phyloP scores from a whole-genome alignment of 2,329 filamentous ascomycete species.

The Ambrosiella xylebori region DNA sequence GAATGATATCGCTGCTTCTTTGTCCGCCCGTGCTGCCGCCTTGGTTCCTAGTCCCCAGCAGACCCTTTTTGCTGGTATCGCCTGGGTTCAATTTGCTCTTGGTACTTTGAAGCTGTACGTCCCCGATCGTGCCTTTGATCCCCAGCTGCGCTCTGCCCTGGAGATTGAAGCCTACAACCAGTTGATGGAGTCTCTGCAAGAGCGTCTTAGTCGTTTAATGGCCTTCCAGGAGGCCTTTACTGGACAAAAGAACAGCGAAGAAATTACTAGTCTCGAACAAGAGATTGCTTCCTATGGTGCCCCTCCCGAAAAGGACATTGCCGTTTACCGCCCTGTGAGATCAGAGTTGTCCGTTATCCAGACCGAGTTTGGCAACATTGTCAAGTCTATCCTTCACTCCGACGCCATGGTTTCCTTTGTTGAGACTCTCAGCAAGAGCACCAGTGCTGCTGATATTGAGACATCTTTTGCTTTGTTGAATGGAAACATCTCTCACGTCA shows the following conservation, averaged over 20 bases:
- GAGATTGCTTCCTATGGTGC: conserved; percentile 48
- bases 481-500: conserved; percentile 48
- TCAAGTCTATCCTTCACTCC: conserved; percentile 43
- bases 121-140: conserved; percentile 74
- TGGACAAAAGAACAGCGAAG: conserved; percentile 49
- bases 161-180: conserved; percentile 42
- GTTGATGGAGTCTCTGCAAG: conserved; percentile 35
- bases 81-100: conserved; percentile 62
- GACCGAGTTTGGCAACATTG: conserved; percentile 62
- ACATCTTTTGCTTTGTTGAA: conserved; percentile 34
- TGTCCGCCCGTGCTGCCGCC: conserved; percentile 27
- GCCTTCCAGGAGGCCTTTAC: conserved; percentile 51
- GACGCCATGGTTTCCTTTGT: conserved; percentile 19
- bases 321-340: conserved; percentile 52
- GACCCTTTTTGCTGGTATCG: conserved; percentile 28
- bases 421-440: conserved; percentile 6
- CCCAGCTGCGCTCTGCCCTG: conserved; percentile 47
- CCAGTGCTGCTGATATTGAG: conserved; percentile 18
- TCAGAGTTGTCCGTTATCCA: conserved; percentile 59
- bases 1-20: conserved; percentile 29
- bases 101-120: conserved; percentile 65
- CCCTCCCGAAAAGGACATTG: conserved; percentile 43
- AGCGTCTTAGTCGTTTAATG: conserved; percentile 41
- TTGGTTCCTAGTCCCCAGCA: conserved; percentile 17
- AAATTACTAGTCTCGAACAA: conserved; percentile 43